Conservation (phyloP, 2,329 filamentous ascomycete species). For the Geoglossum cookeanum region DNA sequence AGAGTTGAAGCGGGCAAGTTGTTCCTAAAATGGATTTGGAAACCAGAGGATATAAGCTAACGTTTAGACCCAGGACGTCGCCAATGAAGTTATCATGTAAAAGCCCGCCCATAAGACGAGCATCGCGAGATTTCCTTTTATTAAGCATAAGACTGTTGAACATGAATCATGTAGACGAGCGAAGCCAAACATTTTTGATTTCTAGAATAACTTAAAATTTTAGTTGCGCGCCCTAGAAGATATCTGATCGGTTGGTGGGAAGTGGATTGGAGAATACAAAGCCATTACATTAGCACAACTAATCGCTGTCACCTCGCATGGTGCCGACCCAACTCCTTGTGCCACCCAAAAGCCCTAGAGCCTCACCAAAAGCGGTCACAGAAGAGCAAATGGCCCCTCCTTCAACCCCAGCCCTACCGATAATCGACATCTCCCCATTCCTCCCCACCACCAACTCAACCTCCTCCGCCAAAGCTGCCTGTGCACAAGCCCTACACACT, state of each 20-base stretch:
- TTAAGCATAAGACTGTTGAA: neutral
- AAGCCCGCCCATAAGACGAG: slow-evolving; percentile 1
- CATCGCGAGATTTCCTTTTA: neutral
- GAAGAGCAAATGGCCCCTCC: neutral
- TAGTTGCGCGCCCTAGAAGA: neutral
- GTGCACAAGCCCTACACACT: slow-evolving; percentile 21
- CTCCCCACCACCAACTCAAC: slow-evolving; percentile 10
- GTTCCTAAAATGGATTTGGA: neutral
- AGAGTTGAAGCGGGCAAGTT: slow-evolving; percentile 80
- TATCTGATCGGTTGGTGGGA: too few relatives aligned
- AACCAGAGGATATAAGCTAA: neutral
- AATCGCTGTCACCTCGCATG: neutral
- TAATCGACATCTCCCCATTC: slow-evolving; percentile 24
- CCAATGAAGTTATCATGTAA: slow-evolving; percentile 85
- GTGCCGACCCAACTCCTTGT: neutral
- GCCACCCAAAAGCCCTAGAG: neutral
- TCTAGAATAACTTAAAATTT: neutral
- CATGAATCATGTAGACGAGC: neutral
- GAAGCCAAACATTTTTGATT: neutral
- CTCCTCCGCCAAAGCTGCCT: slow-evolving; percentile 13
- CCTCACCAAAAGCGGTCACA: neutral
- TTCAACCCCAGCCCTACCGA: slow-evolving; percentile 14
- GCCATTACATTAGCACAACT: neutral
- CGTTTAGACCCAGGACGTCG: slow-evolving; percentile 44
- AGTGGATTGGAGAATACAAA: neutral